Percentiles rank a stretch among this genome's conserved stretches.
Conservation (phyloP, 2,329 filamentous ascomycete genomes). For the Phaeosphaeria sp. region DNA sequence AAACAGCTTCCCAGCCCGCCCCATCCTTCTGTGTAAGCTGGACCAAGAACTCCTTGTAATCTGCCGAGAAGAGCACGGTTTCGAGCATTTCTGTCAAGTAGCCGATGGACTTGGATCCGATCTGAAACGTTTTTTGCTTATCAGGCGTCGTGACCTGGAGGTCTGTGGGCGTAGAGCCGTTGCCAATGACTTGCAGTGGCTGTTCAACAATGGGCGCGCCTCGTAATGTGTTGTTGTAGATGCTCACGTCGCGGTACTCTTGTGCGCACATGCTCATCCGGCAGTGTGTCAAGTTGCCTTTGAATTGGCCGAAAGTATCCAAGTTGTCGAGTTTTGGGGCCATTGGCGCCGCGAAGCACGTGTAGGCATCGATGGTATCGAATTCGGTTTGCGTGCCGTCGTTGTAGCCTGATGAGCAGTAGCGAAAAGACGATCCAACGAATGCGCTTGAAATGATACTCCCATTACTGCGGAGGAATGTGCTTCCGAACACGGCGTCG, state of each 20-base stretch:
- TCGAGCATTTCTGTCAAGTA: background rate
- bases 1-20: background rate
- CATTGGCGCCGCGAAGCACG: background rate
- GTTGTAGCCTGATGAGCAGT: constrained; percentile 1
- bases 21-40: background rate
- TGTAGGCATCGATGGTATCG: constrained; percentile 5
- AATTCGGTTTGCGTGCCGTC: constrained; percentile 1
- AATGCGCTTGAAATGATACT: background rate
- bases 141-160: background rate
- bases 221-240: background rate
- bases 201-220: background rate
- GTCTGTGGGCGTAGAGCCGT: background rate
- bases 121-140: background rate
- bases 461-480: background rate
- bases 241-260: background rate
- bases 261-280: constrained; percentile 5
- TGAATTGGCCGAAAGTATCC: constrained; percentile 3
- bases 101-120: background rate
- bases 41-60: background rate
- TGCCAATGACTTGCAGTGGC: background rate
- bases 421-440: background rate
- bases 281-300: background rate
- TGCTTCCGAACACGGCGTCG: constrained; percentile 1
- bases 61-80: background rate
- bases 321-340: background rate